Evolutionary conservation across 2,329 filamentous ascomycete genomes (phyloP), one percentile per base, ranked within the genome.

Genomic region (Colletotrichum viniferum): DNA sequence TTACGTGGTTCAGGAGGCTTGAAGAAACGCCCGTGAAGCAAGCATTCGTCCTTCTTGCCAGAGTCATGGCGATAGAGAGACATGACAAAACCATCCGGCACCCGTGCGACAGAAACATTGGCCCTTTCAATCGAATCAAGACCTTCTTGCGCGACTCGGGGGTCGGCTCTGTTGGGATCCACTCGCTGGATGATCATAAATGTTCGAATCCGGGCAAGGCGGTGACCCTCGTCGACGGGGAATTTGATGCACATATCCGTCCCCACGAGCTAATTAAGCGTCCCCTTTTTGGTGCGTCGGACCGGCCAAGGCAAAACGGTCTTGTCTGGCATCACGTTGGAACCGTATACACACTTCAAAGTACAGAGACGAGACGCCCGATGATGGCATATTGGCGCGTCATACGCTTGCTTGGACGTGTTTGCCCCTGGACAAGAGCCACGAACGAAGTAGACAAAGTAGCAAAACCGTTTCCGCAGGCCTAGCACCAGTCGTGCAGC

Each of bases 231-330:
- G 69, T 72, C 56, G 26, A 74, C 69, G 73, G 73, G 69, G 69
- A 75, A 75, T 73, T 75, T 58, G 62, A 68, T 68, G 73, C 69
- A 64, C 63, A 75, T 73, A 75, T 75, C 73, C 73, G 69, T 68
- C 73, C 70, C 73, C 73, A 73, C 69, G 70, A 69, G 63, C 69
- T 73, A 73, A 75, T 75, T 64, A 73, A 73, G 69, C 69, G 62
- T 75, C 73, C 64, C 73, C 63, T 73, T 73, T 69, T 63, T 69
- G 36, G 73, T 69, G 73, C 69, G 63, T 75, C 69, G 43, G 63
- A 36, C 63, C 63, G 55, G 70, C 26, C 36, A 38, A 55, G 70
- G 69, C 43, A 48, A 52, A 63, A 64, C 55, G 62, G 69, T 64
- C 72, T 72, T 73, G 73, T 43, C 38, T 56, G 62, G 62, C 65